Evolutionary conservation across 192 early-diverging fungal species (phyloP).

Genomic region (Podila epicladia): DNA sequence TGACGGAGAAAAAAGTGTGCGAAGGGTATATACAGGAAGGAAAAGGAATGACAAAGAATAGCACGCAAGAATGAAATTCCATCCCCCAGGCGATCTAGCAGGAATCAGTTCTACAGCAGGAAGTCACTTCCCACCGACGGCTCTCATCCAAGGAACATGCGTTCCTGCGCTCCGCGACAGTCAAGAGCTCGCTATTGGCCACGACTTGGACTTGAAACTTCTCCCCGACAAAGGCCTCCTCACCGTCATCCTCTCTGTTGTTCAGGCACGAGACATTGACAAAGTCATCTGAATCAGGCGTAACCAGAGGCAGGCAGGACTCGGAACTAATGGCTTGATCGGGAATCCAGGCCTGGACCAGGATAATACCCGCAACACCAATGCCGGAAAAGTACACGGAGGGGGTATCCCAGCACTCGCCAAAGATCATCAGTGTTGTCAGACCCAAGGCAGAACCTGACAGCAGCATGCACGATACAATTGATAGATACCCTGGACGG

Average conservation of each 20-base stretch:
- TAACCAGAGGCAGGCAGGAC: background rate
- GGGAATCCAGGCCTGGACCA: slow-evolving; percentile 39
- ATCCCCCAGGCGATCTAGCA: background rate
- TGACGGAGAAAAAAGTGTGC: background rate
- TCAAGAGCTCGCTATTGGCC: background rate
- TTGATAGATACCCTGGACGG: background rate
- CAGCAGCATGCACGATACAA: slow-evolving; percentile 3
- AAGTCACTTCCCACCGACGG: slow-evolving; percentile 17
- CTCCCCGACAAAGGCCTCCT: too few species aligned
- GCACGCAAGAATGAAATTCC: too few species aligned
- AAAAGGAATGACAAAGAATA: background rate
- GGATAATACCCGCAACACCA: slow-evolving; percentile 37
- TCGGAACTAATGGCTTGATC: background rate
- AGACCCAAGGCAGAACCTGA: slow-evolving; percentile 13
- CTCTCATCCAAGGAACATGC: slow-evolving; percentile 37
- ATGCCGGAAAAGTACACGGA: slow-evolving; percentile 40
- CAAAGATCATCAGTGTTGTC: slow-evolving; percentile 27
- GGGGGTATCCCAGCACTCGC: slow-evolving; percentile 47
- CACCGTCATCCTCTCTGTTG: background rate
- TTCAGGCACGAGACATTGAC: background rate
- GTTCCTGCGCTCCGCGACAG: slow-evolving; percentile 13
- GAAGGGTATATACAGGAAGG: background rate
- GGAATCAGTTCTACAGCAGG: background rate
- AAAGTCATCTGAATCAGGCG: background rate
- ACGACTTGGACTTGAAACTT: slow-evolving; percentile 4